These are phyloP conservation scores for Leccinum pachyderme DNA, from an alignment of 1,284 basidiomycete genomes.

Conservation along the genomic window DNA sequence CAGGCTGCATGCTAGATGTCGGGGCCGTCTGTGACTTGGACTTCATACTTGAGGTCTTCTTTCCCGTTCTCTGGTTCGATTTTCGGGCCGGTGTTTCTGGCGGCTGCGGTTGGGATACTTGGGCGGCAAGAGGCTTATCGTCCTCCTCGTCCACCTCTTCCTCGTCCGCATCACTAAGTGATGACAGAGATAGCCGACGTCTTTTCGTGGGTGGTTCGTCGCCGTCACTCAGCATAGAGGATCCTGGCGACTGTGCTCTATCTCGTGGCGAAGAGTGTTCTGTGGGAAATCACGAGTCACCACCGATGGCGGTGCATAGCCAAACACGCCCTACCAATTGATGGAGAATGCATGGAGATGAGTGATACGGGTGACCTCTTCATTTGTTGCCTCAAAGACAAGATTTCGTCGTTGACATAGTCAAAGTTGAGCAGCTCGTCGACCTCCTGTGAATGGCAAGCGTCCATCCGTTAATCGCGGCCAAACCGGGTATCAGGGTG, in stretches of 20 bases:
- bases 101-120: conserved; percentile 37
- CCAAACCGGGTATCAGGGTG: conserved; percentile 11
- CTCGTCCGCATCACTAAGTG: conserved; percentile 43
- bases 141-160: conserved; percentile 40
- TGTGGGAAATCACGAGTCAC: conserved; percentile 15
- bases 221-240: conserved; percentile 55
- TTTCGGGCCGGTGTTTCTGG: conserved; percentile 28
- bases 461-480: conserved; percentile 15
- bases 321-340: conserved; percentile 32
- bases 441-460: conserved; percentile 53
- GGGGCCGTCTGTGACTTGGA: conserved; percentile 56
- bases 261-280: conserved; percentile 35
- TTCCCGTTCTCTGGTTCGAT: conserved; percentile 47
- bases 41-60: conserved; percentile 58
- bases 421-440: conserved; percentile 76
- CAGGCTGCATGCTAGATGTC: conserved; percentile 37
- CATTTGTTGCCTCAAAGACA: conserved; percentile 75
- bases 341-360: conserved; percentile 40
- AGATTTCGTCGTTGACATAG: conserved; percentile 68
- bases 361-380: conserved; percentile 44
- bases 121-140: conserved; percentile 60
- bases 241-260: conserved; percentile 51
- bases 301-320: conserved; percentile 24
- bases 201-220: conserved; percentile 51
- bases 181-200: conserved; percentile 50